Base-by-base conservation (phyloP, 2,329 filamentous ascomycete genomes). In the Aspergillus phoenicis region DNA sequence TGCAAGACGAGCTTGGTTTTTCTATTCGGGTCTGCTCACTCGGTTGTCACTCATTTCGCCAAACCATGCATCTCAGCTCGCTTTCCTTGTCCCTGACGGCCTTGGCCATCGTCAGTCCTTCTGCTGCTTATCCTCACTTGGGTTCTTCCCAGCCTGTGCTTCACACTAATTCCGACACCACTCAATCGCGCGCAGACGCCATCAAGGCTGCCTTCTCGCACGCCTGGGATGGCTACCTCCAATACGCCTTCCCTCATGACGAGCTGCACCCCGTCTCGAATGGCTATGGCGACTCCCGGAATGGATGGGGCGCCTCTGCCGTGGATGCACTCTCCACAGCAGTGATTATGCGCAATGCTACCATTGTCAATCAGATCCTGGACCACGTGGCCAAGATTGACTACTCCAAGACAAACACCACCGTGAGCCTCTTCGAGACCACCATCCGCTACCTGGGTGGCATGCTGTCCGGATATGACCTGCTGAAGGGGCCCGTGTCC, bases 381-480 rank as follows among this genome's bases (percentile, higher is more conserved):
- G 81, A 89, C 5, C 88, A 88, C 71, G 84, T 96, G 49, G 83
- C 86, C 0, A 84, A 77, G 0, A 89, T 96, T 69, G 81, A 96
- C 75, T 96, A 91, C 71, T 83, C 83, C 45, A 79, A 81, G 10
- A 90, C 89, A 1, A 70, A 81, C 2, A 75, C 81, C 1, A 76
- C 81, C 8, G 87, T 96, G 52, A 94, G 89, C 39, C 77, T 97
- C 7, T 97, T 97, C 70, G 93, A 97, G 77, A 96, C 91, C 0
- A 97, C 91, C 0, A 96, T 97, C 70, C 88, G 93, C 28, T 96
- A 96, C 70, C 79, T 97, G 1, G 93, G 86, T 8, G 93, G 92
- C 15, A 82, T 97, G 68, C 72, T 97, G 8, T 90, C 92, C 2
- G 91, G 88, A 4, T 83, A 83, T 66, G 82, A 83, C 62, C 82